These are phyloP conservation scores for Lavandula angustifolia DNA, from an alignment of 257 asterid species.

Conservation along the genomic window DNA sequence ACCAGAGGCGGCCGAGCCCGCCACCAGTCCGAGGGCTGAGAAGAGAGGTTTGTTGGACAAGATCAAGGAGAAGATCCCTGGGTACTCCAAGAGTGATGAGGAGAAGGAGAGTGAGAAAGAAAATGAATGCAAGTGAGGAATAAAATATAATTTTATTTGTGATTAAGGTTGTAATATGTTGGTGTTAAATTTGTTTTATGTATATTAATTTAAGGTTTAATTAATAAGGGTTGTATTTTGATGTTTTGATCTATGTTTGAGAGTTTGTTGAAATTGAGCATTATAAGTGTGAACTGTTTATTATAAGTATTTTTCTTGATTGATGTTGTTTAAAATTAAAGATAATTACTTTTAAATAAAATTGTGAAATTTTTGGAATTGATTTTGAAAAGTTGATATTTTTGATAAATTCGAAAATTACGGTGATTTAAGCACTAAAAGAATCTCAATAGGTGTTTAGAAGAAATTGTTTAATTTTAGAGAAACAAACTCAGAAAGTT, in stretches of 20 bases:
- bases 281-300: too few relatives aligned
- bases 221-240: neutral
- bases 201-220: neutral
- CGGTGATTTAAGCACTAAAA: too few relatives aligned
- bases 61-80: conserved; percentile 81
- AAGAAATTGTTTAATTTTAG: too few relatives aligned
- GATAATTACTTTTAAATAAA: too few relatives aligned
- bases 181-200: neutral
- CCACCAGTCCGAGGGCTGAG: conserved; percentile 38
- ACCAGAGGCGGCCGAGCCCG: conserved; percentile 21
- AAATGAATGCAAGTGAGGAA: neutral
- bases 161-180: neutral
- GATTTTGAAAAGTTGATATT: too few relatives aligned
- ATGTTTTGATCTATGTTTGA: neutral
- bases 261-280: too few relatives aligned
- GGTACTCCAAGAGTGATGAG: conserved; percentile 56
- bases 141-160: neutral
- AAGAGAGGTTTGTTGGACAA: conserved; percentile 73
- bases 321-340: too few relatives aligned
- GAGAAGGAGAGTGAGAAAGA: conserved; percentile 47
- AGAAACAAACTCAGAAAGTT: too few relatives aligned
- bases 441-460: too few relatives aligned
- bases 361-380: too few relatives aligned
- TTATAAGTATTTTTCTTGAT: too few relatives aligned
- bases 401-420: too few relatives aligned